A percentile compares a stretch with the other conserved stretches of the same genome.
phyloP scores from a whole-genome alignment of 371 early-diverging fungal genomes.

The Apophysomyces variabilis region DNA sequence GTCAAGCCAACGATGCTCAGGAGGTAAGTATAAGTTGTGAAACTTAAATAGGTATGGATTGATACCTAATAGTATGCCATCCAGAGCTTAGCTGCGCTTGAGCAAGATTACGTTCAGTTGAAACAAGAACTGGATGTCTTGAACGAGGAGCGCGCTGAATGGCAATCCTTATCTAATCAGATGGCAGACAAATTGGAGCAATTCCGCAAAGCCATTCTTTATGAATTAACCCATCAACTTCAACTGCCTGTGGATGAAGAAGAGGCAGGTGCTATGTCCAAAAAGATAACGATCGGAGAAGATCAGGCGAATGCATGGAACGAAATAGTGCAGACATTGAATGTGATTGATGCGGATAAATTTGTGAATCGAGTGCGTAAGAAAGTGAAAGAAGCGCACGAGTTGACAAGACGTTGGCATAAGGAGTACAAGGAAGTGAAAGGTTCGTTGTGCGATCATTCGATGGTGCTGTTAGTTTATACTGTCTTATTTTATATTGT shows the following conservation, averaged over 20 bases:
- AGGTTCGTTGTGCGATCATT: constrained; percentile 29
- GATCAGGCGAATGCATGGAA: constrained; percentile 40
- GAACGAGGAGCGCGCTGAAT: constrained; percentile 34
- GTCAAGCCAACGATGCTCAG: neutral
- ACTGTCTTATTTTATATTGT: neutral
- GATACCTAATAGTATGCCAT: neutral
- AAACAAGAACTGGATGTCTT: constrained; percentile 23
- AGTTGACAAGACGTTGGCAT: constrained; percentile 41
- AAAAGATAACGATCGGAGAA: constrained; percentile 29
- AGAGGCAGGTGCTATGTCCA: constrained; percentile 35
- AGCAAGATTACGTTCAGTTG: constrained; percentile 26
- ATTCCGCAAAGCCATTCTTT: constrained; percentile 35
- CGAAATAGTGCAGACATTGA: constrained; percentile 36
- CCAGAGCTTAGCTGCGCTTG: constrained; percentile 18
- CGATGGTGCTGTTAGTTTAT: no score
- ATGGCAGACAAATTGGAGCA: constrained; percentile 51
- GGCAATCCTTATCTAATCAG: constrained; percentile 30
- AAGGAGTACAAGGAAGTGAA: constrained; percentile 43
- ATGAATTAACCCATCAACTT: constrained; percentile 44
- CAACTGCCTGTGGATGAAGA: constrained; percentile 49
- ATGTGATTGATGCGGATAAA: constrained; percentile 32
- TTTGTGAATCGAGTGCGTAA: constrained; percentile 45
- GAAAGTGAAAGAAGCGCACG: constrained; percentile 52
- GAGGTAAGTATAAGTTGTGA: constrained; percentile 3
- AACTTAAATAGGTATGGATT: neutral